Evolutionary conservation across 768 basidiomycete genomes (phyloP).

Genomic region (Boletus rufocinnamomeus): DNA sequence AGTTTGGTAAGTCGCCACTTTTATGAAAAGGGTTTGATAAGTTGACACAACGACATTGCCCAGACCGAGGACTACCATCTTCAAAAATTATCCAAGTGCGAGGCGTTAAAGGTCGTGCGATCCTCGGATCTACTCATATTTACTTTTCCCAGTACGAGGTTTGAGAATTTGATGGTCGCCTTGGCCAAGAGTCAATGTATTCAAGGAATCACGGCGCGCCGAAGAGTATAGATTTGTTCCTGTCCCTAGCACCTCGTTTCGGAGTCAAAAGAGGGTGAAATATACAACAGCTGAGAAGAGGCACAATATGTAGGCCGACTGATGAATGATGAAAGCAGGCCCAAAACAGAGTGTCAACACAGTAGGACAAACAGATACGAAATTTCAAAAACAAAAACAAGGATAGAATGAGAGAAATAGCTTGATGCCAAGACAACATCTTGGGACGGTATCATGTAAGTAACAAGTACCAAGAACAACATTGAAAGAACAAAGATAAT

Average conservation of each 20-base stretch:
- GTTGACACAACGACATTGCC: not conserved
- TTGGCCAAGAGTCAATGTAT: not conserved
- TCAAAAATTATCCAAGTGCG: constrained; percentile 26
- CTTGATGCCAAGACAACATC: not conserved
- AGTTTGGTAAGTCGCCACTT: constrained; percentile 12
- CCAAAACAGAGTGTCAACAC: too few species aligned
- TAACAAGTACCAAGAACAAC: not conserved
- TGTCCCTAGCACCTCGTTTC: too few species aligned
- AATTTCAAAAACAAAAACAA: not conserved
- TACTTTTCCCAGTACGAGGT: constrained; percentile 12
- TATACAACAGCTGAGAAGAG: not conserved
- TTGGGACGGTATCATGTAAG: not conserved
- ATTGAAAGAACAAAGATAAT: too few species aligned
- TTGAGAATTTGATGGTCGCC: constrained; percentile 31
- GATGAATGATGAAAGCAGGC: not conserved
- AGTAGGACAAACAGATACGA: not conserved
- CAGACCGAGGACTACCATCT: constrained; percentile 17
- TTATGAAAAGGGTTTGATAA: not conserved
- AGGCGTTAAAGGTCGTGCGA: not conserved
- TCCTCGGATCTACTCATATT: not conserved
- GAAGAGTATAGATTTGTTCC: constrained; percentile 7
- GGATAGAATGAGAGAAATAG: not conserved
- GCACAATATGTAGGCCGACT: not conserved
- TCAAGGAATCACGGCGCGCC: not conserved
- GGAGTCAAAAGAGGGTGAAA: not conserved